These are phyloP conservation scores for Aspergillus brunneoviolaceus DNA, from an alignment of 2,329 filamentous ascomycete species.

Conservation along the genomic window DNA sequence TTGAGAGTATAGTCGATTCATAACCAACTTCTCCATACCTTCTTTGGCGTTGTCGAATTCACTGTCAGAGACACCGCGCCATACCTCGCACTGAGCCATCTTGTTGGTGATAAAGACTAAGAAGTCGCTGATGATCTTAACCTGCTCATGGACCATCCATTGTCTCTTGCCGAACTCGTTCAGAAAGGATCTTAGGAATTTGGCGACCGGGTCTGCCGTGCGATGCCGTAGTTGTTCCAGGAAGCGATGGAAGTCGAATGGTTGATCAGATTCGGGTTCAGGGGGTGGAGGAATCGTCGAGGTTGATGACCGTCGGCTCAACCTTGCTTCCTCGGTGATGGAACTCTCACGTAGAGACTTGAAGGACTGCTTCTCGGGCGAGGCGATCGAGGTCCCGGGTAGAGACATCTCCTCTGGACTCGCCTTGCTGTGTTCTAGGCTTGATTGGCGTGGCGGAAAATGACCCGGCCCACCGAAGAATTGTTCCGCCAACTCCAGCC, in stretches of 20 bases:
- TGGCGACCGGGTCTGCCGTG: slow-evolving; percentile 95
- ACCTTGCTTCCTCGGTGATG: slow-evolving; percentile 26
- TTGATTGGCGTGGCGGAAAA: slow-evolving; percentile 82
- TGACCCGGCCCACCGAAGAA: slow-evolving; percentile 65
- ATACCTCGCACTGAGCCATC: slow-evolving; percentile 96
- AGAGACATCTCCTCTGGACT: slow-evolving; percentile 31
- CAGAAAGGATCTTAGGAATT: slow-evolving; percentile 91
- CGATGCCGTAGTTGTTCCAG: slow-evolving; percentile 93
- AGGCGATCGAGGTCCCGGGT: slow-evolving; percentile 13
- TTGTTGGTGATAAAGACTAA: slow-evolving; percentile 96
- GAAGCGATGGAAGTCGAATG: slow-evolving; percentile 97
- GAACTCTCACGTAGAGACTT: slow-evolving; percentile 25
- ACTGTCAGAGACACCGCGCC: slow-evolving; percentile 90
- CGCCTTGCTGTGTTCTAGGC: slow-evolving; percentile 68
- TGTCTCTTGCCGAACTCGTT: slow-evolving; percentile 95
- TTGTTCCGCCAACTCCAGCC: slow-evolving; percentile 78
- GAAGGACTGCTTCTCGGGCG: slow-evolving; percentile 24
- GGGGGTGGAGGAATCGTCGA: slow-evolving; percentile 62
- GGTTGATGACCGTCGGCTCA: slow-evolving; percentile 35
- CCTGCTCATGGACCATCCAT: slow-evolving; percentile 99
- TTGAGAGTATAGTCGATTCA: slow-evolving; percentile 94
- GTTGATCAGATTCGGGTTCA: slow-evolving; percentile 77
- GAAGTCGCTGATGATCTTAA: slow-evolving; percentile 98
- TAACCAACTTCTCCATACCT: slow-evolving; percentile 99
- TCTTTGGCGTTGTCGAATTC: slow-evolving; percentile 98